Conservation (phyloP, 495 filamentous ascomycete genomes). For the Neurospora discreta region DNA sequence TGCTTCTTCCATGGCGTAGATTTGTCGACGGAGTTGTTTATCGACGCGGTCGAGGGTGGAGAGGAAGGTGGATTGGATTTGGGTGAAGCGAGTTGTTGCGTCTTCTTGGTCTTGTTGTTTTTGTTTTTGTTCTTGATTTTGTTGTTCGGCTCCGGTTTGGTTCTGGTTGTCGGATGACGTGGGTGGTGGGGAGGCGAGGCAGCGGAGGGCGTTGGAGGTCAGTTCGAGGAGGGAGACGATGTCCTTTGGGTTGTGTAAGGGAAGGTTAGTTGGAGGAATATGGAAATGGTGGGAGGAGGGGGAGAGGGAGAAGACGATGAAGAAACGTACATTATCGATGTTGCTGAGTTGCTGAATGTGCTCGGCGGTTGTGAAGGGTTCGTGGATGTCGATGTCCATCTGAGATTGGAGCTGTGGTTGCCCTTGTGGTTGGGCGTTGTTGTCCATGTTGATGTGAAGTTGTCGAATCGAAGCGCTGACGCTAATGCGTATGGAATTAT, state of each 20-base stretch:
- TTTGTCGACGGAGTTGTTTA: constrained; percentile 62
- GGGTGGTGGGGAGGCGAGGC: constrained; percentile 43
- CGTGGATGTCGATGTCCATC: constrained; percentile 14
- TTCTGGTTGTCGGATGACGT: neutral
- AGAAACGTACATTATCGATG: constrained; percentile 52
- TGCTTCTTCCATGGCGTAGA: constrained; percentile 68
- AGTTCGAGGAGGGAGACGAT: constrained; percentile 49
- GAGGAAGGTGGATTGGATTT: constrained; percentile 53
- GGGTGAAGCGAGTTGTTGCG: constrained; percentile 49
- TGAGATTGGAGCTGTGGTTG: neutral
- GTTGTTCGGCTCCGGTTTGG: neutral
- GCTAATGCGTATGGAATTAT: neutral
- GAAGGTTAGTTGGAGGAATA: neutral
- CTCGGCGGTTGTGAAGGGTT: constrained; percentile 50
- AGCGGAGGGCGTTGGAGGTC: constrained; percentile 56
- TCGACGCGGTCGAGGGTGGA: constrained; percentile 57
- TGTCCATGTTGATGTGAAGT: constrained; percentile 2
- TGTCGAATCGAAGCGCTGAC: neutral
- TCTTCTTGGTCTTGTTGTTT: constrained; percentile 19
- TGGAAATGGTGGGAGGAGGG: neutral
- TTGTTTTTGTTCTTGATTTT: neutral
- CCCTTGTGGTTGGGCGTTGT: constrained; percentile 1
- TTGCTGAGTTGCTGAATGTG: constrained; percentile 68
- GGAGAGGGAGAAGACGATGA: neutral
- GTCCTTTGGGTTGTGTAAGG: constrained; percentile 21